Conservation (phyloP, 164 flowering plant species). For the Buxus sempervirens region DNA sequence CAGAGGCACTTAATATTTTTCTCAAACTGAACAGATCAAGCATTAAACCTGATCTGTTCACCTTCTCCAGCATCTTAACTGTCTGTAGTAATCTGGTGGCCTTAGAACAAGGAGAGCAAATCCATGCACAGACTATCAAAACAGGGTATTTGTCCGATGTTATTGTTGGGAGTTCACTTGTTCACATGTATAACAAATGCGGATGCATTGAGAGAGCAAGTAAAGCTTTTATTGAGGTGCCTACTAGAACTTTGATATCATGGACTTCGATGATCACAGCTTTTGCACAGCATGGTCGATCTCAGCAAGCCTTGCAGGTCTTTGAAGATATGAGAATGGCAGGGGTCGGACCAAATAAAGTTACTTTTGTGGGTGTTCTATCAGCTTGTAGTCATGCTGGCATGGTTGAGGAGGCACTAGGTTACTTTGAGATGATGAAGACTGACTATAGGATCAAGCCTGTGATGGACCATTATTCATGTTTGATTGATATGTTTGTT, state of each 20-base stretch:
- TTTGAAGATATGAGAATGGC: conserved; percentile 82
- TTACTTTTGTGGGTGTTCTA: conserved; percentile 78
- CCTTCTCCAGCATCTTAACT: conserved; percentile 63
- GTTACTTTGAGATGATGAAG: conserved; percentile 71
- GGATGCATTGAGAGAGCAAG: conserved; percentile 11
- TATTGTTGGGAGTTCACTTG: conserved; percentile 74
- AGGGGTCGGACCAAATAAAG: conserved; percentile 72
- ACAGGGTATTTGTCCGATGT: conserved; percentile 69
- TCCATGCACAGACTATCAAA: conserved; percentile 76
- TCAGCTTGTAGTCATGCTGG: conserved; percentile 91
- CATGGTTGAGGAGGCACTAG: conserved; percentile 61
- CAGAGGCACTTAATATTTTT: conserved; percentile 59
- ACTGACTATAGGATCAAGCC: conserved; percentile 61
- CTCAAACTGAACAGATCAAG: conserved; percentile 49
- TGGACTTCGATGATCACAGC: conserved; percentile 75
- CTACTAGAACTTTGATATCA: conserved; percentile 24
- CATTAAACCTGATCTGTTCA: conserved; percentile 60
- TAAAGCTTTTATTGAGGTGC: conserved; percentile 43
- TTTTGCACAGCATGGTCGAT: conserved; percentile 63
- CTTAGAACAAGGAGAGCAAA: conserved; percentile 73
- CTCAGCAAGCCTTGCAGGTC: conserved; percentile 65
- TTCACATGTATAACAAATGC: conserved; percentile 22
- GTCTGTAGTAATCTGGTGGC: conserved; percentile 66
- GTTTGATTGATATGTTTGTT: conserved; percentile 74
- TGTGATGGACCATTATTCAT: conserved; percentile 71